Percentiles rank a stretch among this genome's conserved stretches.
Evolutionary conservation across 164 flowering plant genomes (phyloP).

Genomic region (Berberis thunbergii): DNA sequence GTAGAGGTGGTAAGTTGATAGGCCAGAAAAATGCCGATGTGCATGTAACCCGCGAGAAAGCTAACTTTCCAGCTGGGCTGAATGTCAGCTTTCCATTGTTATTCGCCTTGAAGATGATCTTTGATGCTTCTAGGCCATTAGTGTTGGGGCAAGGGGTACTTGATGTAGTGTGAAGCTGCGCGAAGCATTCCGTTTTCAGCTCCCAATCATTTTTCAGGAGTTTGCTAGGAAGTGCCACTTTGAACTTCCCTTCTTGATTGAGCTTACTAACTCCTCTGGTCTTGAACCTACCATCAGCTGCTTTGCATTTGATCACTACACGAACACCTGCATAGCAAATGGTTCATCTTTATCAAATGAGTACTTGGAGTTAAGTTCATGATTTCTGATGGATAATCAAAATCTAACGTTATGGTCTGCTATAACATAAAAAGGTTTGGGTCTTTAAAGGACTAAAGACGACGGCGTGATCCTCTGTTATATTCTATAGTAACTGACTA

Average conservation of each 20-base stretch:
- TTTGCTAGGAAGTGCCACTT: slow-evolving; percentile 38
- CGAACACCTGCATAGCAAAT: slow-evolving; percentile 39
- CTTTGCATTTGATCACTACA: slow-evolving; percentile 60
- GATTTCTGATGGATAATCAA: too few relatives aligned
- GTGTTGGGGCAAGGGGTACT: slow-evolving; percentile 48
- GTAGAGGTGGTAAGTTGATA: slow-evolving; percentile 19
- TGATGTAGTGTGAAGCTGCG: slow-evolving; percentile 62
- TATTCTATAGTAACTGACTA: too few relatives aligned
- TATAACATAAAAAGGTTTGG: too few relatives aligned
- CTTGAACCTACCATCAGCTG: slow-evolving; percentile 30
- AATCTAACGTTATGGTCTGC: too few relatives aligned
- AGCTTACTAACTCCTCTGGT: slow-evolving; percentile 49
- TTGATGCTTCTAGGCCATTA: slow-evolving; percentile 41
- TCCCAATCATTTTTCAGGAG: slow-evolving; percentile 32
- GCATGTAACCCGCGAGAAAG: slow-evolving; percentile 53
- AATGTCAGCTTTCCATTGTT: slow-evolving; percentile 35
- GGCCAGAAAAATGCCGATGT: slow-evolving; percentile 45
- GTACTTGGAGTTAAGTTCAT: too few relatives aligned
- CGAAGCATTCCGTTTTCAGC: slow-evolving; percentile 61
- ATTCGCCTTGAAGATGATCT: slow-evolving; percentile 33
- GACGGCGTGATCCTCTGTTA: too few relatives aligned
- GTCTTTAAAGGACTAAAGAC: too few relatives aligned
- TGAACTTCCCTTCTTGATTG: slow-evolving; percentile 60
- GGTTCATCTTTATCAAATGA: too few relatives aligned
- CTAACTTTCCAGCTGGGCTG: slow-evolving; percentile 33